Conservation (phyloP, 2,329 filamentous ascomycete genomes). For the Alternaria triticimaculans region DNA sequence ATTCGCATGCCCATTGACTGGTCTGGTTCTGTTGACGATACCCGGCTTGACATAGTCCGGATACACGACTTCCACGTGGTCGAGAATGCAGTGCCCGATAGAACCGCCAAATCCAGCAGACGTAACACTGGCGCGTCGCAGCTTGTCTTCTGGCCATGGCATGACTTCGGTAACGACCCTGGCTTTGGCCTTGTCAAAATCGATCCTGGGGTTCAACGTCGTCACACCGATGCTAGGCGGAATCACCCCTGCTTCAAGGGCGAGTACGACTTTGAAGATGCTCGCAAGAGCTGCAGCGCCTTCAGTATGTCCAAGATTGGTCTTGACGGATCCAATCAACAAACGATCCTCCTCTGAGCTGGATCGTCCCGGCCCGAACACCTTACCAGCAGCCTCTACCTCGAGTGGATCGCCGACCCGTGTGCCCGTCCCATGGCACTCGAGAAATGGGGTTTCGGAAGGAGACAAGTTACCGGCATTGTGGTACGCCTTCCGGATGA, state of each 20-base stretch:
- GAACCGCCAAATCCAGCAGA: constrained; percentile 22
- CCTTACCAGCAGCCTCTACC: constrained; percentile 13
- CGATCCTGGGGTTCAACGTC: constrained; percentile 16
- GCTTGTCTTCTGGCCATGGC: constrained; percentile 12
- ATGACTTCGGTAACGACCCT: constrained; percentile 8
- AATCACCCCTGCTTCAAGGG: constrained; percentile 33
- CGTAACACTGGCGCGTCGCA: constrained; percentile 9
- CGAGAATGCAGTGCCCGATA: constrained; percentile 17
- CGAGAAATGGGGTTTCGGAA: neutral
- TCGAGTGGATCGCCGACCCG: constrained; percentile 31
- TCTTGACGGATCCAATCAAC: constrained; percentile 36
- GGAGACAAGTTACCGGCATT: neutral
- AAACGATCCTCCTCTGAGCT: constrained; percentile 7
- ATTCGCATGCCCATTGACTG: neutral
- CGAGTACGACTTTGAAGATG: constrained; percentile 37
- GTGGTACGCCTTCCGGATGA: constrained; percentile 21
- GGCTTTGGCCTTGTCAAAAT: neutral
- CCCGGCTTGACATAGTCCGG: neutral
- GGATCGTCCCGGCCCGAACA: constrained; percentile 12
- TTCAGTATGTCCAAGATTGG: constrained; percentile 45
- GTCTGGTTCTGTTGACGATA: neutral
- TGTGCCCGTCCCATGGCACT: constrained; percentile 38
- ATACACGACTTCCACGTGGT: neutral
- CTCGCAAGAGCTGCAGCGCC: constrained; percentile 28
- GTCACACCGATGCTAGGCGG: constrained; percentile 30